Percentiles rank a stretch among this genome's conserved stretches.
Evolutionary conservation across 1,284 basidiomycete genomes (phyloP).

Genomic region (Tranzscheliella williamsii): DNA sequence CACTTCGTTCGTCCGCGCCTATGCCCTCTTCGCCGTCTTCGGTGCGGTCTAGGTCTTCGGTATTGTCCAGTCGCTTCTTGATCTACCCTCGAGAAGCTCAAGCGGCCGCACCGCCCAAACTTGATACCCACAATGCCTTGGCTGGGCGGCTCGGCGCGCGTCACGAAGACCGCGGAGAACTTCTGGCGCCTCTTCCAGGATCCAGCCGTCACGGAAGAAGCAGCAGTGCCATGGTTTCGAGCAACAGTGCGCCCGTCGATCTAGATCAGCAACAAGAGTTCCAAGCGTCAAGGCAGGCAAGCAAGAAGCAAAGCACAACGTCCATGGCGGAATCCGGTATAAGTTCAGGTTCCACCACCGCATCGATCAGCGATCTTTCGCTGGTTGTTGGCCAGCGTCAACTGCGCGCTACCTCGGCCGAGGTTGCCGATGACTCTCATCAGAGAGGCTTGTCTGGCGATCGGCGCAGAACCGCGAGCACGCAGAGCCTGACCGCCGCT

Average conservation of each 20-base stretch:
- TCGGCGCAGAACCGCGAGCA: conserved; percentile 29
- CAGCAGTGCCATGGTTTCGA: conserved; percentile 23
- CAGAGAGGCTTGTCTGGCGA: conserved; percentile 1
- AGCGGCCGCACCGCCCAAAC: conserved; percentile 41
- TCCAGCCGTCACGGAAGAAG: conserved; percentile 13
- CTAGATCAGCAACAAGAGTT: conserved; percentile 19
- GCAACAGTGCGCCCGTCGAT: conserved; percentile 28
- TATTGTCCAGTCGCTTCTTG: conserved; percentile 23
- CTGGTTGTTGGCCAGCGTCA: background rate
- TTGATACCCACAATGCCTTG: conserved; percentile 50
- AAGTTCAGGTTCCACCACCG: conserved; percentile 11
- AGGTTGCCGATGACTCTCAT: background rate
- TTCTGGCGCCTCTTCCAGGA: conserved; percentile 19
- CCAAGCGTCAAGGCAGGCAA: background rate
- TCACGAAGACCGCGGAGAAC: conserved; percentile 36
- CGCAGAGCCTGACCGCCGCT: conserved; percentile 46
- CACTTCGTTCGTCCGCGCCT: conserved; percentile 26
- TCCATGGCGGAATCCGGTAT: conserved; percentile 5
- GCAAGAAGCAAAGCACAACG: conserved; percentile 14
- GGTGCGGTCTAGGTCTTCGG: conserved; percentile 37
- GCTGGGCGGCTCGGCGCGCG: conserved; percentile 40
- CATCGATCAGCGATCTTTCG: conserved; percentile 10
- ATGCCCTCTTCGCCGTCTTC: conserved; percentile 35
- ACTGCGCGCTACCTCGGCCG: background rate
- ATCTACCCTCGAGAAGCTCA: conserved; percentile 32